Percentiles rank a stretch among this genome's conserved stretches.
phyloP scores from a whole-genome alignment of 2,329 filamentous ascomycete species.

The Ophiocordyceps australis region DNA sequence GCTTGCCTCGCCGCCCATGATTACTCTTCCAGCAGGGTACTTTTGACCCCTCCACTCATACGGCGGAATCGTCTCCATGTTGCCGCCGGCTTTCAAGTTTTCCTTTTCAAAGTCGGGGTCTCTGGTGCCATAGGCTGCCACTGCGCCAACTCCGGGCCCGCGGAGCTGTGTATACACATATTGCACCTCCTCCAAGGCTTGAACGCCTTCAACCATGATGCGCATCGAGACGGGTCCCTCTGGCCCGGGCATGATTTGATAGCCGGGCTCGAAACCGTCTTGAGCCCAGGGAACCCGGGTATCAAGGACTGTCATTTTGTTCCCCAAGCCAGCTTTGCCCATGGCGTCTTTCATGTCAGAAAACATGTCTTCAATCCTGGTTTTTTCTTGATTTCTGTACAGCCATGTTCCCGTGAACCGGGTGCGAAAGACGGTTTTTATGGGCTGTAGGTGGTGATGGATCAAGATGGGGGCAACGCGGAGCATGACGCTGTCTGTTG shows the following conservation, averaged over 20 bases:
- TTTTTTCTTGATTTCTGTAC: no score
- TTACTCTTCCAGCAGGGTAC: conserved; percentile 7
- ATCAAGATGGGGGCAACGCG: conserved; percentile 16
- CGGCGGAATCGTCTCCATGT: conserved; percentile 19
- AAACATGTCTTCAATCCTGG: conserved; percentile 2
- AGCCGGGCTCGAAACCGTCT: conserved; percentile 18
- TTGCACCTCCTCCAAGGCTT: conserved; percentile 7
- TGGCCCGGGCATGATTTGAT: conserved; percentile 17
- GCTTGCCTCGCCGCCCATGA: conserved; percentile 4
- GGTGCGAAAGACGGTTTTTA: conserved; percentile 9
- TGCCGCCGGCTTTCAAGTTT: conserved; percentile 8
- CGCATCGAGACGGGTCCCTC: conserved; percentile 11
- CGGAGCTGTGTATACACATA: conserved; percentile 14
- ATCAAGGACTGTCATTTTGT: conserved; percentile 8
- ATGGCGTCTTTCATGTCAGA: neutral
- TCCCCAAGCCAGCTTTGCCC: neutral
- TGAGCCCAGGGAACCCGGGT: conserved; percentile 16
- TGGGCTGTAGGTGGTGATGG: conserved; percentile 16
- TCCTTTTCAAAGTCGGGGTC: neutral
- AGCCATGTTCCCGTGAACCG: no score
- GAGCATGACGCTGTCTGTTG: conserved; percentile 11
- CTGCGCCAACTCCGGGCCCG: conserved; percentile 9
- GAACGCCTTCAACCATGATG: conserved; percentile 10
- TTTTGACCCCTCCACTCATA: conserved; percentile 5
- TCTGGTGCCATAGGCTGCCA: conserved; percentile 6